Evolutionary conservation across 23 red algal genomes (phyloP).

Genomic region (Porphyridium purpureum): DNA sequence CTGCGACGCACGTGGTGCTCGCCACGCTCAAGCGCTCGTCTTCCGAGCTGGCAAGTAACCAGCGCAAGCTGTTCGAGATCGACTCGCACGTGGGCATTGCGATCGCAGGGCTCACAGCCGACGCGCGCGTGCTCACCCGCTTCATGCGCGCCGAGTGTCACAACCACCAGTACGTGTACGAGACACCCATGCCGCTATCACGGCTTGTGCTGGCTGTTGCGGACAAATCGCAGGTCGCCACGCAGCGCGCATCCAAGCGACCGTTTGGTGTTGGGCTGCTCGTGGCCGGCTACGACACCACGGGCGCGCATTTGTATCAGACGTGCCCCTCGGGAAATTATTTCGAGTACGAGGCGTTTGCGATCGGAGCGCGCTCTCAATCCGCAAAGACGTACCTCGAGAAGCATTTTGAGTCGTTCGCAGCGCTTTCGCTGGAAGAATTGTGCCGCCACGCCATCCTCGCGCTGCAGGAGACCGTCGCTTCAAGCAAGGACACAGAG

Average conservation of each 20-base stretch:
- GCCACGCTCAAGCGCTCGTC: constrained; percentile 86
- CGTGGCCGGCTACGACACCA: constrained; percentile 69
- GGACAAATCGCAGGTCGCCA: constrained; percentile 70
- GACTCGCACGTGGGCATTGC: constrained; percentile 93
- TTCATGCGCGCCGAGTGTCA: constrained; percentile 89
- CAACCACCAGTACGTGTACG: constrained; percentile 85
- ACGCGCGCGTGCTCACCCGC: constrained; percentile 75
- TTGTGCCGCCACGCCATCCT: constrained; percentile 56
- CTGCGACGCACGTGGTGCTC: constrained; percentile 74
- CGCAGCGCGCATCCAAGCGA: constrained; percentile 82
- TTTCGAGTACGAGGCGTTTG: constrained; percentile 80
- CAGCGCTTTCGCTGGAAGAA: constrained; percentile 29
- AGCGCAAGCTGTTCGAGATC: constrained; percentile 81
- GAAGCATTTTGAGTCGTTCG: constrained; percentile 31
- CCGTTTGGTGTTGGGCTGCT: constrained; percentile 94
- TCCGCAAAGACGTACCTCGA: constrained; percentile 91
- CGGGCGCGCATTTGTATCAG: constrained; percentile 83
- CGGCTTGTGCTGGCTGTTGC: constrained; percentile 76
- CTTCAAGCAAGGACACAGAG: constrained; percentile 69
- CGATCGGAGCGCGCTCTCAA: constrained; percentile 87
- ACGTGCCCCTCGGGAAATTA: constrained; percentile 89
- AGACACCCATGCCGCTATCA: constrained; percentile 52
- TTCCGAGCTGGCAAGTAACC: constrained; percentile 83
- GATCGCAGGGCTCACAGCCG: constrained; percentile 78
- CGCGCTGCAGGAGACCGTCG: constrained; percentile 81